A percentile compares a stretch with the other conserved stretches of the same genome.
Conservation (phyloP, 139 green algal species). For the Parachlorella kessleri region DNA sequence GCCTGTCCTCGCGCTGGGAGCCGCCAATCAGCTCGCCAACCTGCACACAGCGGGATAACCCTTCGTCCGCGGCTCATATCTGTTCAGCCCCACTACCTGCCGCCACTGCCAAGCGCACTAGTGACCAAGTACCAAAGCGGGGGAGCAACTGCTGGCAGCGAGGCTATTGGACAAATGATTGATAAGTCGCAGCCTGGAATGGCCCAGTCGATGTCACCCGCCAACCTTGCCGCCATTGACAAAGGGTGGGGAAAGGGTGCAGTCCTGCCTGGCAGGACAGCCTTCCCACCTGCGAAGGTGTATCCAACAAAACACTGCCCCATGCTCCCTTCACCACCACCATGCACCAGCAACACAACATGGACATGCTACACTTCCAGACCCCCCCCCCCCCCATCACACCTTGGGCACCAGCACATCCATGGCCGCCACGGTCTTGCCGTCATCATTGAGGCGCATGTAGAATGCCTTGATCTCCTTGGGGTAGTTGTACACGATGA, state of each 20-base stretch:
- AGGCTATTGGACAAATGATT: too few species aligned
- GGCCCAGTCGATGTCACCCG: too few species aligned
- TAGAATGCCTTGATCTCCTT: slow-evolving; percentile 98
- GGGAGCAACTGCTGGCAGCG: too few species aligned
- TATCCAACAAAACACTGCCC: neutral
- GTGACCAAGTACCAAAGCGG: too few species aligned
- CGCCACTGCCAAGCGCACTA: too few species aligned
- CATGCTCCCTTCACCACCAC: neutral
- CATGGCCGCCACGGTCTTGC: slow-evolving; percentile 98
- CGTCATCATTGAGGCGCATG: slow-evolving; percentile 97
- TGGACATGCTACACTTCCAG: neutral
- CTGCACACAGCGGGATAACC: slow-evolving; percentile 20
- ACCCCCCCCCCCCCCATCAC: neutral
- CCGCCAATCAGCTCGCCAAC: slow-evolving; percentile 93
- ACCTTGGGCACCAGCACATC: slow-evolving; percentile 97
- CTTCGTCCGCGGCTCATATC: too few species aligned
- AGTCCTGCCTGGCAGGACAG: too few species aligned
- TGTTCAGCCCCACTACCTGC: too few species aligned
- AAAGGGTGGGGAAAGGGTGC: too few species aligned
- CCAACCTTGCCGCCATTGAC: too few species aligned
- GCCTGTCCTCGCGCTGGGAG: slow-evolving; percentile 88
- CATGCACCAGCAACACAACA: neutral
- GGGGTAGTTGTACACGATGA: slow-evolving; percentile 98
- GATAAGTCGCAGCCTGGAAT: too few species aligned
- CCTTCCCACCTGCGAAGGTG: too few species aligned